Conservation (phyloP, 2,329 filamentous ascomycete genomes). For the Tympanopsis confertula region DNA sequence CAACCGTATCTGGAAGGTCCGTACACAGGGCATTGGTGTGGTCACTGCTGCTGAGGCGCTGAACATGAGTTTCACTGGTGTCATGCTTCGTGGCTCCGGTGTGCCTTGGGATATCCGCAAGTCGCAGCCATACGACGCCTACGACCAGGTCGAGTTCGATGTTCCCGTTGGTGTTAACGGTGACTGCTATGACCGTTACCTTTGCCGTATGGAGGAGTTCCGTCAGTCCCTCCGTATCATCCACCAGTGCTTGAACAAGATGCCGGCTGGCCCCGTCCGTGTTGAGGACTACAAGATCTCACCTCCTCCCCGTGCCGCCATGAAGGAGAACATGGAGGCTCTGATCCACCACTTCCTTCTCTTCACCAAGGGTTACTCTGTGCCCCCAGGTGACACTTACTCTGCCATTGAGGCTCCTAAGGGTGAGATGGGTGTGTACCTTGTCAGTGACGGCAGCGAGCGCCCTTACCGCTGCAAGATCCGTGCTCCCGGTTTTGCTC, state of each 20-base stretch:
- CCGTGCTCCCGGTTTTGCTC: constrained; percentile 89
- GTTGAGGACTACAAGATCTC: constrained; percentile 99
- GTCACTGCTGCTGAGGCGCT: constrained; percentile 87
- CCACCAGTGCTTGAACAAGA: constrained; percentile 97
- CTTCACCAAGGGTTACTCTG: constrained; percentile 95
- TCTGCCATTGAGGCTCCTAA: constrained; percentile 98
- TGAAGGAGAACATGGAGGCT: constrained; percentile 99
- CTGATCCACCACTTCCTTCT: constrained; percentile 98
- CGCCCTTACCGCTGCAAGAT: constrained; percentile 96
- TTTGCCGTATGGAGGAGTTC: constrained; percentile 99
- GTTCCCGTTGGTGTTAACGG: constrained; percentile 93
- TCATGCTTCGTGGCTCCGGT: constrained; percentile 95
- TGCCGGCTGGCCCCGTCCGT: constrained; percentile 85
- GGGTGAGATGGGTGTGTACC: constrained; percentile 96
- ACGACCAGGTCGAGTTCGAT: constrained; percentile 95
- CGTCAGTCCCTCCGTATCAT: constrained; percentile 96
- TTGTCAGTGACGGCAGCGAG: constrained; percentile 93
- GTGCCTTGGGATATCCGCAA: constrained; percentile 95
- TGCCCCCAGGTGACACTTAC: constrained; percentile 96
- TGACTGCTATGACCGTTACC: constrained; percentile 97
- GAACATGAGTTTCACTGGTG: constrained; percentile 90
- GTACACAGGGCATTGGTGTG: constrained; percentile 83
- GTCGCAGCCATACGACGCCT: constrained; percentile 92
- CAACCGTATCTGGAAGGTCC: constrained; percentile 97
- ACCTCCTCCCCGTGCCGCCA: constrained; percentile 86